phyloP scores from a whole-genome alignment of 129 eudicot genomes.

The Pseudognaphalium luteoalbum region DNA sequence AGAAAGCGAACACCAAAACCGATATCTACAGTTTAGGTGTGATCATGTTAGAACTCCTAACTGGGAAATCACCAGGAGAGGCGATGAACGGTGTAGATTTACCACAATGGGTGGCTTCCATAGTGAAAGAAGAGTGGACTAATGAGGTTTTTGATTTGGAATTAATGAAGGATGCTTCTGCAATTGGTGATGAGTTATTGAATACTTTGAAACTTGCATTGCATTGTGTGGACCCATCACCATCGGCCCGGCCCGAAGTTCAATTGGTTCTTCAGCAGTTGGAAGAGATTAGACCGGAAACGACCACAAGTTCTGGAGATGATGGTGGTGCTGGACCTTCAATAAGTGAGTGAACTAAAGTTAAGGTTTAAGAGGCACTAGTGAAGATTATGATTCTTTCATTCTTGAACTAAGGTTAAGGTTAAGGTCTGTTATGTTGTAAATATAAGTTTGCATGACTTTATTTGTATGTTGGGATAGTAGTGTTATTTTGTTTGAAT shows the following conservation, averaged over 20 bases:
- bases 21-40: conserved; percentile 88
- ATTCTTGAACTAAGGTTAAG: conserved; percentile 43
- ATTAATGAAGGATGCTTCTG: conserved; percentile 78
- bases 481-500: conserved; percentile 19
- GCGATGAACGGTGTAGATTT: conserved; percentile 76
- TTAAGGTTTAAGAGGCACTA: neutral
- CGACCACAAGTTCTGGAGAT: conserved; percentile 54
- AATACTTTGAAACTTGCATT: conserved; percentile 80
- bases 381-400: conserved; percentile 54
- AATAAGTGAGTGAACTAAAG: conserved; percentile 40
- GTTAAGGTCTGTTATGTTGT: conserved; percentile 14
- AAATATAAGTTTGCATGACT: conserved; percentile 33
- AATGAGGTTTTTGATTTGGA: conserved; percentile 87
- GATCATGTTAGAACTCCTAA: conserved; percentile 69
- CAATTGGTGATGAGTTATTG: conserved; percentile 84
- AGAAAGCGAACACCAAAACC: conserved; percentile 59
- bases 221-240: conserved; percentile 92
- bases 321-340: conserved; percentile 52
- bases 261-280: conserved; percentile 70
- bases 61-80: conserved; percentile 88
- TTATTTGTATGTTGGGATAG: neutral
- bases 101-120: conserved; percentile 95
- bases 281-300: conserved; percentile 79
- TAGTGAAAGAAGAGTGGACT: conserved; percentile 95
- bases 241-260: conserved; percentile 80